Conservation (phyloP, 805 yeast species). For the Suhomyces canberraensis region DNA sequence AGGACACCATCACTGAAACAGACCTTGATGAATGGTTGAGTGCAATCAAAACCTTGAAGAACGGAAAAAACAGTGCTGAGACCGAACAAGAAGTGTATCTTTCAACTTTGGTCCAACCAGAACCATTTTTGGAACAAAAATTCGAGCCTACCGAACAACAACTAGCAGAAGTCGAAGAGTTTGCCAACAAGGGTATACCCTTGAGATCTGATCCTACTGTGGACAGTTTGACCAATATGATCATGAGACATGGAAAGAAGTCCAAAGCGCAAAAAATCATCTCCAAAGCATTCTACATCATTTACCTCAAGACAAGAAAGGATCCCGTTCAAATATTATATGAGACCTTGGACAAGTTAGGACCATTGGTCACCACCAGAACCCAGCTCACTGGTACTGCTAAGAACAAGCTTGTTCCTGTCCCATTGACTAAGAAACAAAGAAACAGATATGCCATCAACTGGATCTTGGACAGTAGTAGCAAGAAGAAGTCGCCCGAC, state of each 20-base stretch:
- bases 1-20: constrained; percentile 33
- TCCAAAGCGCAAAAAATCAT: constrained; percentile 71
- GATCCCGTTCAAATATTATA: constrained; percentile 80
- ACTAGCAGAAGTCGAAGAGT: constrained; percentile 48
- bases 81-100: constrained; percentile 37
- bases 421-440: constrained; percentile 77
- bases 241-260: constrained; percentile 92
- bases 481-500: constrained; percentile 73
- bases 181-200: constrained; percentile 57
- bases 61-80: constrained; percentile 26
- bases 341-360: constrained; percentile 72
- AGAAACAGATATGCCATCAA: constrained; percentile 81
- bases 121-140: constrained; percentile 29
- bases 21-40: constrained; percentile 47
- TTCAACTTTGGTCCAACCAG: constrained; percentile 37
- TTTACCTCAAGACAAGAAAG: constrained; percentile 63
- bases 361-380: constrained; percentile 78
- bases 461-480: constrained; percentile 87
- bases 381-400: constrained; percentile 84
- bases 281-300: constrained; percentile 75
- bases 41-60: constrained; percentile 40
- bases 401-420: constrained; percentile 75
- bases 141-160: constrained; percentile 68
- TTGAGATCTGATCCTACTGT: constrained; percentile 63
- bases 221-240: constrained; percentile 74